These are phyloP conservation scores for Thymus quinquecostatus DNA, from an alignment of 257 asterid genomes.

Conservation along the genomic window DNA sequence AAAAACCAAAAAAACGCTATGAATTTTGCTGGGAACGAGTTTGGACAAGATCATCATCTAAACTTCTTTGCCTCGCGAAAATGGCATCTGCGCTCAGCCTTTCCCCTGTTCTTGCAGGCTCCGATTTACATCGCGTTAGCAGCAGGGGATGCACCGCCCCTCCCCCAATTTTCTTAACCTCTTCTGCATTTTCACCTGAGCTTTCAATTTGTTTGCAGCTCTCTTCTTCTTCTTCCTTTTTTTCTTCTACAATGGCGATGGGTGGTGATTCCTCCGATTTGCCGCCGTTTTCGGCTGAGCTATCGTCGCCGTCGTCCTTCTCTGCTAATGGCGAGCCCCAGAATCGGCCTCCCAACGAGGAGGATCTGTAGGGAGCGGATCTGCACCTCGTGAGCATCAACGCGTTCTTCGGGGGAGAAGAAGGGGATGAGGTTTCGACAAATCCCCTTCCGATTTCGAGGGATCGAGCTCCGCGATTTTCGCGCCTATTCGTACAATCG, in stretches of 20 bases:
- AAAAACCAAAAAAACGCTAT: slow-evolving; percentile 20
- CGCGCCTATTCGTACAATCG: slow-evolving; percentile 2
- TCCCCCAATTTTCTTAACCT: slow-evolving; percentile 33
- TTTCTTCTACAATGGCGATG: slow-evolving; percentile 30
- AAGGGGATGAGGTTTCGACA: slow-evolving; percentile 34
- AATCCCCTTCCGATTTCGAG: slow-evolving; percentile 36
- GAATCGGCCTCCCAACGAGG: slow-evolving; percentile 71
- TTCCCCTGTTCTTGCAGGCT: slow-evolving; percentile 78
- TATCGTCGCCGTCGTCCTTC: slow-evolving; percentile 11
- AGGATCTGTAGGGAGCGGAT: slow-evolving; percentile 96
- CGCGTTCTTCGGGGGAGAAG: slow-evolving; percentile 69
- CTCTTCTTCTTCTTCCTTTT: slow-evolving; percentile 33
- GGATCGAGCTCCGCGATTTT: slow-evolving; percentile 16
- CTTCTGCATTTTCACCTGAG: slow-evolving; percentile 28
- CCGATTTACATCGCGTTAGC: slow-evolving; percentile 87
- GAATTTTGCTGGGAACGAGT: slow-evolving; percentile 36
- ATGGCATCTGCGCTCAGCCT: slow-evolving; percentile 53
- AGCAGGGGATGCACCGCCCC: slow-evolving; percentile 56
- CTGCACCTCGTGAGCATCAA: slow-evolving; percentile 79
- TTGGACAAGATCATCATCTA: slow-evolving; percentile 38
- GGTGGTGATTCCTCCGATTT: slow-evolving; percentile 29
- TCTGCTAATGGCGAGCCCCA: slow-evolving; percentile 64
- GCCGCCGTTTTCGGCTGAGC: slow-evolving; percentile 5
- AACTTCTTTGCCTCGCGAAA: slow-evolving; percentile 46
- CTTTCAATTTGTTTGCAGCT: slow-evolving; percentile 34